Percentiles rank a stretch among this genome's conserved stretches.
phyloP scores from a whole-genome alignment of 2,329 filamentous ascomycete species.

The Fusarium clavum region DNA sequence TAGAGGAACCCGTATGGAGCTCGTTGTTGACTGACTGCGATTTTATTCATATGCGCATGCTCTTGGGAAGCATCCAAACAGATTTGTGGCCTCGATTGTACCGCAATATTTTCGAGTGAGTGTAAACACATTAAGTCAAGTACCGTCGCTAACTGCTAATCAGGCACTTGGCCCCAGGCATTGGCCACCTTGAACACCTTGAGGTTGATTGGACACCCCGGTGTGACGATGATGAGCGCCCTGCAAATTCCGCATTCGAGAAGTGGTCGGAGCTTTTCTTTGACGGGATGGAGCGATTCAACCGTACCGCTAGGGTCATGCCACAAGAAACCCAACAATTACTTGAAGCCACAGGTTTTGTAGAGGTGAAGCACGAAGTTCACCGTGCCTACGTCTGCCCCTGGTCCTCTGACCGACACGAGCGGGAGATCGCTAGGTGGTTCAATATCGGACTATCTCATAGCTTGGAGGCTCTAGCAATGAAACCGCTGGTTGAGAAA shows the following conservation, averaged over 20 bases:
- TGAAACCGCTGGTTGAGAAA: conserved; percentile 75
- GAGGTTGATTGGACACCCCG: conserved; percentile 87
- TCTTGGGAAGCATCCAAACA: conserved; percentile 79
- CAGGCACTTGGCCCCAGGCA: conserved; percentile 80
- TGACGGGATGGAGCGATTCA: conserved; percentile 73
- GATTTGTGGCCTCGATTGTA: conserved; percentile 78
- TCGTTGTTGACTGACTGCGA: conserved; percentile 70
- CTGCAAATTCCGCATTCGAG: conserved; percentile 66
- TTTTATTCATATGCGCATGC: conserved; percentile 84
- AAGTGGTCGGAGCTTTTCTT: conserved; percentile 78
- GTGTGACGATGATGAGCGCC: conserved; percentile 74
- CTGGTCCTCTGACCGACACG: conserved; percentile 73
- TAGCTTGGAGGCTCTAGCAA: conserved; percentile 77
- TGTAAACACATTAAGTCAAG: conserved; percentile 9
- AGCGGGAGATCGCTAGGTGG: conserved; percentile 80
- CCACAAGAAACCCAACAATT: conserved; percentile 63
- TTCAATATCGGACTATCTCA: conserved; percentile 83
- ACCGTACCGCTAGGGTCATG: conserved; percentile 73
- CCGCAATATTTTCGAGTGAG: conserved; percentile 73
- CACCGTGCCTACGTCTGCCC: conserved; percentile 79
- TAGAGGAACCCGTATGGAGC: conserved; percentile 77
- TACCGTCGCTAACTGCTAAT: conserved; percentile 21
- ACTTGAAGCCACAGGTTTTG: conserved; percentile 79
- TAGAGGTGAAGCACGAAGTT: conserved; percentile 78
- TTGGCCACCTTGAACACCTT: conserved; percentile 84